Base-by-base conservation (phyloP, 164 flowering plant genomes). In the Sextonia rubra region DNA sequence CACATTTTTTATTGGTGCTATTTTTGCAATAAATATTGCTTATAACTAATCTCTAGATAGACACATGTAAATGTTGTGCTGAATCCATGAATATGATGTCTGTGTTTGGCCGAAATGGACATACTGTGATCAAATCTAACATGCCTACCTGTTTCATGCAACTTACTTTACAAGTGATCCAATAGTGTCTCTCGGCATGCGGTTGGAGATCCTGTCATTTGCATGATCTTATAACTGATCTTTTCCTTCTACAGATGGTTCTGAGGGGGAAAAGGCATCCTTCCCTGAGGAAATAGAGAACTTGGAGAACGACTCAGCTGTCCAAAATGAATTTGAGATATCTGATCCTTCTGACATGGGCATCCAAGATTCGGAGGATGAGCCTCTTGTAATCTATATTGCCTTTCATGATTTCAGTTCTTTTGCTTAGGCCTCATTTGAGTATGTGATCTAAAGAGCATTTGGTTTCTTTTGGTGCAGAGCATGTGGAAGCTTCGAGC, bases 361-460 rank as follows among this genome's bases (percentile, higher is more conserved):
- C 29, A 79, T 80, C n/a, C 88, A 76, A 69, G 73, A 81, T 66
- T 85, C 97, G 24, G 98, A 91, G 64, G 88, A 89, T 70, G 95
- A 88, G 83, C 91, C 93, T 75, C 94, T 93, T 70, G 97, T 68
- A 76, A 37, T 27, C 22, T 26, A 7, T 47, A 20, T 6, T 12
- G 48, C 60, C 27, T 23, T 55, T 2, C 18, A 30, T 14, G 18
- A 44, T 47, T 24, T 24, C 66, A 1, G 6, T n/a, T 23, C 29
- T 2, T n/a, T 23, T 17, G 48, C 15, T 44, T 60, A n/a, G 14
- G 24, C 11, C 17, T 61, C 27, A 37, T 11, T 23, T 1, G 4
- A 26, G 12, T 25, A 2, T 56, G 29, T 3, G 17, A 27, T 49
- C 26, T 26, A 30, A 47, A 64, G 48, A 71, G 60, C 68, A 30